Evolutionary conservation across 148 eudicot species (phyloP).

Genomic region (Chenopodium formosanum): DNA sequence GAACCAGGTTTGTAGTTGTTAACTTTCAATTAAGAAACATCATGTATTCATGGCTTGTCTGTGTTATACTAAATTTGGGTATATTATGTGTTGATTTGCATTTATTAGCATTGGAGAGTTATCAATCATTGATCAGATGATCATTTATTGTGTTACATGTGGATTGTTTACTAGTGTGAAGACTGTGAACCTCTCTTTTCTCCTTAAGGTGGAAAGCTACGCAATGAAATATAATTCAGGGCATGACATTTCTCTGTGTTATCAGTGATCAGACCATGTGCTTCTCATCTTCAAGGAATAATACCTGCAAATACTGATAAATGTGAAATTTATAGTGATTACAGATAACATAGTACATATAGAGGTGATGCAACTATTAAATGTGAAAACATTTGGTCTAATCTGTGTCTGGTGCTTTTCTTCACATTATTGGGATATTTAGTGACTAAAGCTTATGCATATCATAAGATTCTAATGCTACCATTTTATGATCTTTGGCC

Average conservation of each 20-base stretch:
- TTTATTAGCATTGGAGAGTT: neutral
- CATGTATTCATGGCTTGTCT: neutral
- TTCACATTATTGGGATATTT: neutral
- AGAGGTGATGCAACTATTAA: neutral
- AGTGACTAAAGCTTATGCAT: neutral
- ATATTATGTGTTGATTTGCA: neutral
- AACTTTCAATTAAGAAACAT: neutral
- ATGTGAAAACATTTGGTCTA: neutral
- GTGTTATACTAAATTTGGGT: neutral
- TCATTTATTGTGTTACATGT: neutral
- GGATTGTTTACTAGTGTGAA: neutral
- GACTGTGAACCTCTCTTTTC: neutral
- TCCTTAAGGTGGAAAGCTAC: neutral
- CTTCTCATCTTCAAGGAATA: neutral
- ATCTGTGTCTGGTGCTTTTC: neutral
- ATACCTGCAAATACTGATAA: neutral
- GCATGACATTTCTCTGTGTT: neutral
- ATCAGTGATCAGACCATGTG: neutral
- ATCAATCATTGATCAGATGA: neutral
- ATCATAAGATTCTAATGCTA: neutral
- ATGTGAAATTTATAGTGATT: too few species aligned
- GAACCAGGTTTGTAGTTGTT: conserved; percentile 70
- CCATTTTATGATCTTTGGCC: neutral
- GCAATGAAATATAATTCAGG: neutral
- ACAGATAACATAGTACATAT: neutral